Evolutionary conservation across 306 rosid species (phyloP).

Genomic region (Styphnolobium japonicum): DNA sequence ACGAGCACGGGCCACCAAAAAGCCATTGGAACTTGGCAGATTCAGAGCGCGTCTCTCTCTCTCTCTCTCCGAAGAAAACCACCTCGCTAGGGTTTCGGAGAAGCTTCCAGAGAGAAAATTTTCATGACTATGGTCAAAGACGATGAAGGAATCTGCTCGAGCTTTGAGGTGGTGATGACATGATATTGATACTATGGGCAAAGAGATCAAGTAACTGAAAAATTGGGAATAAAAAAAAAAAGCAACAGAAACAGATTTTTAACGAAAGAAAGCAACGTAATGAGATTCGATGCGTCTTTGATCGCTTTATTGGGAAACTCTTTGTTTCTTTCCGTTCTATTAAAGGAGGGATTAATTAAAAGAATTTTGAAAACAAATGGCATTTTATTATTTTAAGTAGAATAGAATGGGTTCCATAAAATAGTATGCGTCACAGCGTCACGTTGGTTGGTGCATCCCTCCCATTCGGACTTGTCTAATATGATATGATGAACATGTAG

Average conservation of each 20-base stretch:
- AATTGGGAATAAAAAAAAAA: neutral
- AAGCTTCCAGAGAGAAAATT: constrained; percentile 2
- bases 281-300: neutral
- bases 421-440: too few relatives aligned
- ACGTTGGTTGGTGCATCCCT: too few relatives aligned
- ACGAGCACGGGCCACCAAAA: constrained; percentile 90
- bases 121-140: constrained; percentile 7
- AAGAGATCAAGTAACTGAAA: neutral
- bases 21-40: constrained; percentile 46
- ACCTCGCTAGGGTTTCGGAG: constrained; percentile 25
- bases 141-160: constrained; percentile 2
- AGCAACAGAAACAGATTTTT: neutral
- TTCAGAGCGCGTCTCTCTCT: neutral
- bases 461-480: too few relatives aligned
- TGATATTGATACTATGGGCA: neutral
- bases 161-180: neutral
- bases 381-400: too few relatives aligned
- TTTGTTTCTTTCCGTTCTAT: too few relatives aligned
- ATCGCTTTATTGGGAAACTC: neutral
- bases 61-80: neutral
- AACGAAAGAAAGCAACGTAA: neutral
- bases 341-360: too few relatives aligned
- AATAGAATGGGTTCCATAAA: too few relatives aligned
- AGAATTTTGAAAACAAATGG: neutral
- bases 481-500: too few relatives aligned